Evolutionary conservation across 805 yeast species (phyloP), one percentile per base, ranked within the genome.

Genomic region (Nakazawaea holstii): DNA sequence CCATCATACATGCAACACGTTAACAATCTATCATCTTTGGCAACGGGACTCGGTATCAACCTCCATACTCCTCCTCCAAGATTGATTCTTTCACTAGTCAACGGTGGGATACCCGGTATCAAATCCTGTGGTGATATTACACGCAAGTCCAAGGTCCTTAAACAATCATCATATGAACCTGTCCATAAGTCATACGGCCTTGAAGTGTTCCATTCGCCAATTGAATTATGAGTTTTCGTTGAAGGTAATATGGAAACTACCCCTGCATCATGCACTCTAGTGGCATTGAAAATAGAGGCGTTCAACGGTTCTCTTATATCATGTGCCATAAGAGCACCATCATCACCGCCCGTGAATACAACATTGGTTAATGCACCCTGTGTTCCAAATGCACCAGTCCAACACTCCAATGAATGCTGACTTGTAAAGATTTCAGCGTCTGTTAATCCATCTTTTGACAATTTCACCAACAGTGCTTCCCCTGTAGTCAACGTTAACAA

Each of bases 51-150:
- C 2, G 96, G 96, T 7, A 80, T 67, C 49, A 94, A 71, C 56
- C 96, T 70, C 99, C 99, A 92, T 2, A 92, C 98, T 1, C 99
- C 99, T 6, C 99, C 98, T 1, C 89, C 91, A 3, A 94, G 67
- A 41, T 82, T 75, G 28, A 69, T 62, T 38, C 68, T 67, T 11
- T 69, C 62, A 6, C 61, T 59, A 0, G 71, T 68, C 29, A 62
- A 65, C 0, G 92, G 92, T 1, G 76, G 66, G n/a, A 69, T 57
- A 1, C 85, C 83, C 24, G 62, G 67, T 61, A 60, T 56, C 70
- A 69, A 53, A 55, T 67, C 54, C 59, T 51, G 41, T 44, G 61
- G 65, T 57, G 73, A 74, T 13, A 72, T 55, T 51, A 79, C 73
- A 49, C 96, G 65, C 39, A 88, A 59, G 64, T 91, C 97, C 33